phyloP scores from a whole-genome alignment of 2,329 filamentous ascomycete genomes.

The Pseudogymnoascus sp. region DNA sequence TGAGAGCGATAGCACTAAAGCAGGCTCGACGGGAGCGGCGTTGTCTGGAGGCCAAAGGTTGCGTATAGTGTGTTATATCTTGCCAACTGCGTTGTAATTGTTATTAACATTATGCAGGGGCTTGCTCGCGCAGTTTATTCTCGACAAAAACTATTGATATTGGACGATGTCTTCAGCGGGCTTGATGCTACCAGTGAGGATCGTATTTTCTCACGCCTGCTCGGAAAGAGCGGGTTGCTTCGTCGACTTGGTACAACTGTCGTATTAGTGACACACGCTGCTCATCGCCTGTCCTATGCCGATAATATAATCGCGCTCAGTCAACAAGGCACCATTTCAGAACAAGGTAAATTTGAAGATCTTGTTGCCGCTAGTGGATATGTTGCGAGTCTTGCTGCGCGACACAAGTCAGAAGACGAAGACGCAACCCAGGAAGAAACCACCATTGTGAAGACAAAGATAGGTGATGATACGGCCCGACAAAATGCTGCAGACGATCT shows the following conservation, averaged over 20 bases:
- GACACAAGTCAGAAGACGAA: slow-evolving; percentile 12
- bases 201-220: slow-evolving; percentile 15
- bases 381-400: slow-evolving; percentile 16
- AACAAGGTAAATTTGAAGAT: slow-evolving; percentile 16
- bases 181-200: slow-evolving; percentile 19
- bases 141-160: slow-evolving; percentile 15
- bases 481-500: slow-evolving; percentile 17
- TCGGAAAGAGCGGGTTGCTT: slow-evolving; percentile 15
- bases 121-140: slow-evolving; percentile 21
- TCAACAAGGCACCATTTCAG: slow-evolving; percentile 20
- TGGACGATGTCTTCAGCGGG: slow-evolving; percentile 23
- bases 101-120: slow-evolving; percentile 22
- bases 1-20: slow-evolving; percentile 28
- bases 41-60: slow-evolving; percentile 37
- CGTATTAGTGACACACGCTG: slow-evolving; percentile 27
- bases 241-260: slow-evolving; percentile 27
- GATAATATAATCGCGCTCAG: slow-evolving; percentile 34
- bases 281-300: slow-evolving; percentile 28
- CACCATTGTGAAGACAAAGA: background rate
- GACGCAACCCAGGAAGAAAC: slow-evolving; percentile 4
- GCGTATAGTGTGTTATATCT: slow-evolving; percentile 27
- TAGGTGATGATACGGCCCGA: slow-evolving; percentile 11
- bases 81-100: background rate
- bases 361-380: slow-evolving; percentile 15
- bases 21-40: slow-evolving; percentile 33